These are phyloP conservation scores for Acacia pycnantha DNA, from an alignment of 331 rosid species.

Conservation along the genomic window DNA sequence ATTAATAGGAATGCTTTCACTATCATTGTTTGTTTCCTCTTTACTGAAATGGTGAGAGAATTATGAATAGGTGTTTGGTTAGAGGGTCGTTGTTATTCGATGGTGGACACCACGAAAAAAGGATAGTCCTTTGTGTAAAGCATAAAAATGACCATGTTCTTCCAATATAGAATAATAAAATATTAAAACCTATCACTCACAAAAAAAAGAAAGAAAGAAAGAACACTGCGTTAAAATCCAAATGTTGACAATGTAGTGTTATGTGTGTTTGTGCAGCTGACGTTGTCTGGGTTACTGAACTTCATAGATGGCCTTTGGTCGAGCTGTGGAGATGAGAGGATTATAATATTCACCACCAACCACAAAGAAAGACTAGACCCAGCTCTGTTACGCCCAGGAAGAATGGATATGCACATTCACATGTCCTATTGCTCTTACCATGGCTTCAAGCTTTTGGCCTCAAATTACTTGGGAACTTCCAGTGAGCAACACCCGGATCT, in stretches of 20 bases:
- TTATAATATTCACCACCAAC: slow-evolving; percentile 82
- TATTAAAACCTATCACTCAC: background rate
- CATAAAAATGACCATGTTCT: background rate
- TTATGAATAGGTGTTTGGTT: background rate
- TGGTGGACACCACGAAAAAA: slow-evolving; percentile 27
- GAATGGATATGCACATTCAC: slow-evolving; percentile 94
- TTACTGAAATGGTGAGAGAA: background rate
- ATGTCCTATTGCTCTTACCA: slow-evolving; percentile 74
- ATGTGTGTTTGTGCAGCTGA: slow-evolving; percentile 49
- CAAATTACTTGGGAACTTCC: slow-evolving; percentile 55
- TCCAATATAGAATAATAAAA: background rate
- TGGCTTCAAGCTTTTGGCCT: slow-evolving; percentile 67
- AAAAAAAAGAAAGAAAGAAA: background rate
- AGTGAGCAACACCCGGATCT: slow-evolving; percentile 39
- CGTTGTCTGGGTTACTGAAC: slow-evolving; percentile 78
- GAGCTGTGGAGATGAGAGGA: slow-evolving; percentile 84
- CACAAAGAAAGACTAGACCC: slow-evolving; percentile 87
- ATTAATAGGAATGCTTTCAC: slow-evolving; percentile 10
- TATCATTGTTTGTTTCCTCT: slow-evolving; percentile 1
- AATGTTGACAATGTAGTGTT: background rate
- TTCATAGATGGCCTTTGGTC: slow-evolving; percentile 93
- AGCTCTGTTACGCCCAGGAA: slow-evolving; percentile 77
- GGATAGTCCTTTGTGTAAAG: slow-evolving; percentile 29
- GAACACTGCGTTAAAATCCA: background rate
- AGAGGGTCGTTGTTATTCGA: slow-evolving; percentile 1